Base-by-base conservation (phyloP, 2,329 filamentous ascomycete genomes). In the Raffaelea ambrosiae region DNA sequence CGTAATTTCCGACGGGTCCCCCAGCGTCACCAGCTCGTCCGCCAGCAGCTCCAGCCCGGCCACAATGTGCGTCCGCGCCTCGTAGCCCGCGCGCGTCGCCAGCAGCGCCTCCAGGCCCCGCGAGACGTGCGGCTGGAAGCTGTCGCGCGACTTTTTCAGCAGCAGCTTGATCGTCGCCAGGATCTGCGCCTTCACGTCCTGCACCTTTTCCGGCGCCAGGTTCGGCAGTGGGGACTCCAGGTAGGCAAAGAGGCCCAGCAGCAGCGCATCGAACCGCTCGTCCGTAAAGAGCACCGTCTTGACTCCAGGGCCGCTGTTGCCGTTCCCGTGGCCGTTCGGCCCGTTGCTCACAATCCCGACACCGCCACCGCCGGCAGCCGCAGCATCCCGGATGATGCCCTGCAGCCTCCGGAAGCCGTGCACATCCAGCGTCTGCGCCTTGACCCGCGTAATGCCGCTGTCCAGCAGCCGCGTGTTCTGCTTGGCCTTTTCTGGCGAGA, bases 381-480 rank as follows among this genome's bases (percentile, higher is more conserved):
- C 35, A 16, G 48, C 49, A 50, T 85, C 82, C 53, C 84, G 81
- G 51, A 88, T 74, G 54, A 89, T 74, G 36, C 82, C 82, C 62
- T 90, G 86, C 43, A 90, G 70, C 58, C 86, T 86, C 46, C 86
- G 79, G 71, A 90, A 88, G 48, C 86, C 86, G 59, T 89, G 85
- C 3, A 86, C 84, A 59, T 90, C 86, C n/a, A 91, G 75, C 1
- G 79, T 79, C 57, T 80, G 79, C 26, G 77, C 73, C 55, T 81
- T 81, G 55, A 90, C 83, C 53, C 86, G 84, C 45, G 80, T 71
- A 55, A 90, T 86, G 44, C 84, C 86, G 56, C 85, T 89, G 29
- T 83, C 78, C 5, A 91, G 72, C 21, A 90, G 69, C 40, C 83
- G 77, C 8, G 68, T 65, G 56, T 73, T 79, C 54, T 82, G 78